phyloP scores from a whole-genome alignment of 176 grass and related monocot species.

The Coix lacrymajobi region DNA sequence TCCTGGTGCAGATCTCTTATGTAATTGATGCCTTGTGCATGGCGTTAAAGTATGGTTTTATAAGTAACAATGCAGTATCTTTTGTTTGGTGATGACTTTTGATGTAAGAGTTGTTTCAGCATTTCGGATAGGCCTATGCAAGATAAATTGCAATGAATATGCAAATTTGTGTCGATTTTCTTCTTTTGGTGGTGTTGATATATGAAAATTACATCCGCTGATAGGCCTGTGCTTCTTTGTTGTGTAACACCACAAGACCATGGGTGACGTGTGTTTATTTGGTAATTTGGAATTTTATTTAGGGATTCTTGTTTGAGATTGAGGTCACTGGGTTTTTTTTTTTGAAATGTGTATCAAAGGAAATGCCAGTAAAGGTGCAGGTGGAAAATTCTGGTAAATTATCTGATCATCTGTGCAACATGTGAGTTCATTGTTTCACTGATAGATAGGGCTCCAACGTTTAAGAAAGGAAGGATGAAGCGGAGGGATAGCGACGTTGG shows the following conservation, averaged over 20 bases:
- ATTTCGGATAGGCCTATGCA: neutral
- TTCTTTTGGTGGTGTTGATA: neutral
- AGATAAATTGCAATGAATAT: neutral
- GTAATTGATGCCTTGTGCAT: neutral
- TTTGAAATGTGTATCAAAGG: neutral
- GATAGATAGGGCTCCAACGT: neutral
- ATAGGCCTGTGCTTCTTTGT: neutral
- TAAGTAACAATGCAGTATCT: neutral
- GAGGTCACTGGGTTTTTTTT: neutral
- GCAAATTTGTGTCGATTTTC: neutral
- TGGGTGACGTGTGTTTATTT: neutral
- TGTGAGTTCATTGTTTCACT: neutral
- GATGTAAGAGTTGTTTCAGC: neutral
- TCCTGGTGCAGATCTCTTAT: neutral
- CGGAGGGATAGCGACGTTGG: neutral
- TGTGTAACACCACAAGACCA: neutral
- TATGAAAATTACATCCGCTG: neutral
- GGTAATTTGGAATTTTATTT: neutral
- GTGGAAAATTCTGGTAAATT: neutral
- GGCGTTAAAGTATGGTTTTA: neutral
- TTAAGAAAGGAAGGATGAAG: neutral
- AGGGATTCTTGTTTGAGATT: neutral
- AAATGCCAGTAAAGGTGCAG: neutral
- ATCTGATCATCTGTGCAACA: neutral
- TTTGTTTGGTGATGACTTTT: neutral